A percentile compares a stretch with the other conserved stretches of the same genome.
phyloP scores from a whole-genome alignment of 768 basidiomycete genomes.

The Naganishia onofrii region DNA sequence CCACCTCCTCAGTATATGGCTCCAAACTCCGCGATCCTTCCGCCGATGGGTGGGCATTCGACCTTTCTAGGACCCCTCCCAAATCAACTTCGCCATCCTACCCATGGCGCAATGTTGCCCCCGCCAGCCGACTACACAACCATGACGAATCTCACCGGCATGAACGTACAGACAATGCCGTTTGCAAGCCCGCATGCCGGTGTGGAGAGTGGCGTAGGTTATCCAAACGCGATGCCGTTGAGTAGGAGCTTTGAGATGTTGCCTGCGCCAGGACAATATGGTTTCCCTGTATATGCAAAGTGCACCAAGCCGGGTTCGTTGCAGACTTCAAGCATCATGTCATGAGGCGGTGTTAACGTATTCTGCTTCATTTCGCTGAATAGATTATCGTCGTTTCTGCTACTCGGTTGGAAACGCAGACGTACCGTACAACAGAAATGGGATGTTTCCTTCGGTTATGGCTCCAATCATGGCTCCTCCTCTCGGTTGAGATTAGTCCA shows the following conservation, averaged over 20 bases:
- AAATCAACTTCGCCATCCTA: slow-evolving; percentile 8
- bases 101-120: slow-evolving; percentile 15
- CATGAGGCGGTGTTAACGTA: neutral
- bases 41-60: slow-evolving; percentile 3
- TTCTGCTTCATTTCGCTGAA: neutral
- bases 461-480: neutral
- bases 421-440: slow-evolving; percentile 38
- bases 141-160: slow-evolving; percentile 27
- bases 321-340: neutral
- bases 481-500: neutral
- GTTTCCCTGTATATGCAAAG: slow-evolving; percentile 15
- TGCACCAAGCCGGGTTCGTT: slow-evolving; percentile 30
- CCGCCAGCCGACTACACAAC: slow-evolving; percentile 28
- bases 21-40: neutral
- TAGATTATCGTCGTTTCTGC: slow-evolving; percentile 47
- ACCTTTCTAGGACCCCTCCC: slow-evolving; percentile 11
- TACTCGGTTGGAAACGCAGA: slow-evolving; percentile 48
- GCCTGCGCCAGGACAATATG: slow-evolving; percentile 27
- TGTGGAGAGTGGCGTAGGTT: slow-evolving; percentile 18
- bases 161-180: slow-evolving; percentile 29
- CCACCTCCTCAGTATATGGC: neutral
- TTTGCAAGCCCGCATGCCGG: slow-evolving; percentile 28
- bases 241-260: slow-evolving; percentile 27
- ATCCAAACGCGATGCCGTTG: slow-evolving; percentile 33
- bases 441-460: neutral